Conservation (phyloP, 2,329 filamentous ascomycete species). For the Fusarium torreyae region DNA sequence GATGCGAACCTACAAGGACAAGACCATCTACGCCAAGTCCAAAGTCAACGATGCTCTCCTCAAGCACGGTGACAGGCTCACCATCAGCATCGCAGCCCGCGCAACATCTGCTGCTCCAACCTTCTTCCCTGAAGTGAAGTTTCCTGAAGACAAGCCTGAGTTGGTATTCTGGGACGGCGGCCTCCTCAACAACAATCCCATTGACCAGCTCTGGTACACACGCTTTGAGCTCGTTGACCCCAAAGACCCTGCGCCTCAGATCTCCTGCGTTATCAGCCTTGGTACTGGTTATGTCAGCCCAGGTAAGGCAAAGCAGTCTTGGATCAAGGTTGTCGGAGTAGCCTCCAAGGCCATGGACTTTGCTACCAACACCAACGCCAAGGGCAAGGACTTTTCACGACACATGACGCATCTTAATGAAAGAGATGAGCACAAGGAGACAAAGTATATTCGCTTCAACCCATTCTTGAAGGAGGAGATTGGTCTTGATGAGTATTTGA, state of each 20-base stretch:
- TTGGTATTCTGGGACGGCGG: constrained; percentile 39
- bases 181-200: constrained; percentile 42
- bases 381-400: constrained; percentile 39
- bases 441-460: constrained; percentile 24
- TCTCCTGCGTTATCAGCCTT: constrained; percentile 35
- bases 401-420: constrained; percentile 25
- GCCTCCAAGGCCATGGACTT: constrained; percentile 41
- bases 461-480: constrained; percentile 26
- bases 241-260: not conserved
- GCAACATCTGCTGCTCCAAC: constrained; percentile 41
- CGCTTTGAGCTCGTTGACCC: constrained; percentile 36
- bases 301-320: constrained; percentile 10
- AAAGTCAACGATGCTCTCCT: constrained; percentile 28
- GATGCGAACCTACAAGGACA: constrained; percentile 34
- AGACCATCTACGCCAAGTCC: constrained; percentile 28
- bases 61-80: constrained; percentile 21
- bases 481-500: constrained; percentile 32
- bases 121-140: constrained; percentile 37
- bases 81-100: constrained; percentile 37
- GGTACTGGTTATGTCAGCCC: constrained; percentile 34
- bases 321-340: constrained; percentile 32
- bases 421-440: constrained; percentile 26
- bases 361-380: constrained; percentile 41
- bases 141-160: constrained; percentile 16
- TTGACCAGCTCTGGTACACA: constrained; percentile 42